phyloP scores from a whole-genome alignment of 768 basidiomycete species.

The Phylloporus arenicola region DNA sequence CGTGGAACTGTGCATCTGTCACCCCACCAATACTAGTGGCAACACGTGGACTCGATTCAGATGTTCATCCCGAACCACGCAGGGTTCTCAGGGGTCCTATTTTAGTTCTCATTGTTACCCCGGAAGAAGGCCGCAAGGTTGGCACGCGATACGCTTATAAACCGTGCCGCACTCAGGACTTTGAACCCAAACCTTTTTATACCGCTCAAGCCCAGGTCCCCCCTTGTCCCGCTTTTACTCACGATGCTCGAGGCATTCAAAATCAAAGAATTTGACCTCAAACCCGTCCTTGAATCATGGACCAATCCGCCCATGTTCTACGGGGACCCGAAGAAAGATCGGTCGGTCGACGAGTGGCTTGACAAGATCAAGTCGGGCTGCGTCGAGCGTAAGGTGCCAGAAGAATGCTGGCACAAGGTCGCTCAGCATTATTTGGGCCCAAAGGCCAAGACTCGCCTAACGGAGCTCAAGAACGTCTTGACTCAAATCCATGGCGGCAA shows the following conservation, averaged over 20 bases:
- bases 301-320: conserved; percentile 58
- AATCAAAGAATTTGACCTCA: conserved; percentile 71
- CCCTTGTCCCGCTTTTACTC: background rate
- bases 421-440: conserved; percentile 72
- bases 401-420: conserved; percentile 80
- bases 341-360: conserved; percentile 68
- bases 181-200: conserved; percentile 12
- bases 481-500: conserved; percentile 68
- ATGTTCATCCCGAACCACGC: conserved; percentile 3
- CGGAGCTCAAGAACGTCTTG: conserved; percentile 70
- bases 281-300: conserved; percentile 64
- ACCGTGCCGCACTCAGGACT: conserved; percentile 10
- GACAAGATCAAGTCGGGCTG: conserved; percentile 69
- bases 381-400: conserved; percentile 61
- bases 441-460: conserved; percentile 58
- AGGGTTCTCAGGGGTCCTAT: conserved; percentile 17
- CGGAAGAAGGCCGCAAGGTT: conserved; percentile 27
- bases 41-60: conserved; percentile 13
- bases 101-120: conserved; percentile 20
- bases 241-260: conserved; percentile 72
- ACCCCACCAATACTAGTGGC: conserved; percentile 1
- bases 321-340: conserved; percentile 66
- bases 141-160: conserved; percentile 27
- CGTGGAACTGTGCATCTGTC: conserved; percentile 16
- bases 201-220: conserved; percentile 6